Evolutionary conservation across 2,329 filamentous ascomycete species (phyloP).

Genomic region (Scorias spongiosa): DNA sequence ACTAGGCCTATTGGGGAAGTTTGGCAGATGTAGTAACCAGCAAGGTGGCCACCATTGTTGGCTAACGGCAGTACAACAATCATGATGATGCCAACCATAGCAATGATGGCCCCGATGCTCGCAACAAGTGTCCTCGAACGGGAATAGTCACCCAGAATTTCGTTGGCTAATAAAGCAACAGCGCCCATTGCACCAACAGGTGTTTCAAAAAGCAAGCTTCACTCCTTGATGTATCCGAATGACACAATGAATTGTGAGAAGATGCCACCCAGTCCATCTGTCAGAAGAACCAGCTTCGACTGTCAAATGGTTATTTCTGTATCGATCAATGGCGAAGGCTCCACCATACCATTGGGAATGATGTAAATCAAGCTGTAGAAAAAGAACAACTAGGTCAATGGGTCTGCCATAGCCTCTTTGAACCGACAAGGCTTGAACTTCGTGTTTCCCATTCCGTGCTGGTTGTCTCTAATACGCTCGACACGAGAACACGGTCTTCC

Average conservation of each 20-base stretch:
- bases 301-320: too few relatives aligned
- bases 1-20: constrained; percentile 38
- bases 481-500: constrained; percentile 51
- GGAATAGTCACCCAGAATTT: constrained; percentile 41
- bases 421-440: constrained; percentile 39
- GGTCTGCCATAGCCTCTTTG: constrained; percentile 41
- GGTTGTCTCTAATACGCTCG: constrained; percentile 57
- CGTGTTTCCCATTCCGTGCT: constrained; percentile 54
- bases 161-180: constrained; percentile 32
- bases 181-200: constrained; percentile 39
- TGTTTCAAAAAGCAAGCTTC: constrained; percentile 46
- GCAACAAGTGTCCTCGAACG: constrained; percentile 37
- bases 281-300: too few relatives aligned
- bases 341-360: constrained; percentile 37
- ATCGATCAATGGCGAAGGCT: too few relatives aligned
- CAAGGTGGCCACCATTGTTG: constrained; percentile 31
- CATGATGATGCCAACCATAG: constrained; percentile 33
- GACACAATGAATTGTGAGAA: constrained; percentile 44
- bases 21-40: constrained; percentile 37
- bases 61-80: constrained; percentile 34
- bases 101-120: constrained; percentile 35
- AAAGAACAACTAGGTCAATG: constrained; percentile 45
- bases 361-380: constrained; percentile 41
- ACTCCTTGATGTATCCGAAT: constrained; percentile 48
- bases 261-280: constrained; percentile 42